Base-by-base conservation (phyloP, 139 green algal species). In the Astrephomene gubernaculifera region DNA sequence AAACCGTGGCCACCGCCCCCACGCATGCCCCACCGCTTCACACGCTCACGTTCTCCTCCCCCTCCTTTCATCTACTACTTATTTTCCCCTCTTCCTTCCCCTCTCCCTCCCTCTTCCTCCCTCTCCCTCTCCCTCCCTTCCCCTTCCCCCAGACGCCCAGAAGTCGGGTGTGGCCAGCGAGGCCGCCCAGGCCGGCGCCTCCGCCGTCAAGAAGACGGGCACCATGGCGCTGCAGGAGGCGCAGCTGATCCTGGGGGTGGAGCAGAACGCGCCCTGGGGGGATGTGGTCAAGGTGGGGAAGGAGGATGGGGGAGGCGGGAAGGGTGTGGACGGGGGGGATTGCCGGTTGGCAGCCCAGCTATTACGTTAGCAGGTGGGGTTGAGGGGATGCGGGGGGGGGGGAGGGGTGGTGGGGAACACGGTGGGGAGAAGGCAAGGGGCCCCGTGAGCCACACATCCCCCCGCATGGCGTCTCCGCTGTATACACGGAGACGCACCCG, bases 201-300 rank as follows among this genome's bases (percentile, higher is more conserved):
- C 61, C 0, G 78, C 87, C 1, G 79, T 67, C 89, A 94, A 87
- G 74, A 86, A 88, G 24, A 41, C 39, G 0, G 45, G 52, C 43
- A 84, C 64, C 25, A 96, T 98, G 90, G 89, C 88, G 0, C 43
- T 94, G 29, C 84, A 95, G 65, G 96, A 98, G 72, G 96, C 96
- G 2, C 76, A 95, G 6, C 88, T 93, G 85, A 97, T 98, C 19
- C 87, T 98, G 2, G 93, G 92, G 0, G 68, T 96, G 22, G 88
- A 94, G 31, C 70, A 81, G 0, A 84, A 88, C 4, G 93, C 95
- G 0, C 78, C 89, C 4, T 94, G 93, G 91, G 88, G 92, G 12
- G 92, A 98, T 17, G 91, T 98, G 14, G 79, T 94, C 64, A 95
- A 98, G 94, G 94, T 96, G 76, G 0, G 57, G 29, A 17, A 4